A percentile compares a stretch with the other conserved stretches of the same genome.
Conservation (phyloP, 306 rosid genomes). For the Chamaecrista fasciculata region DNA sequence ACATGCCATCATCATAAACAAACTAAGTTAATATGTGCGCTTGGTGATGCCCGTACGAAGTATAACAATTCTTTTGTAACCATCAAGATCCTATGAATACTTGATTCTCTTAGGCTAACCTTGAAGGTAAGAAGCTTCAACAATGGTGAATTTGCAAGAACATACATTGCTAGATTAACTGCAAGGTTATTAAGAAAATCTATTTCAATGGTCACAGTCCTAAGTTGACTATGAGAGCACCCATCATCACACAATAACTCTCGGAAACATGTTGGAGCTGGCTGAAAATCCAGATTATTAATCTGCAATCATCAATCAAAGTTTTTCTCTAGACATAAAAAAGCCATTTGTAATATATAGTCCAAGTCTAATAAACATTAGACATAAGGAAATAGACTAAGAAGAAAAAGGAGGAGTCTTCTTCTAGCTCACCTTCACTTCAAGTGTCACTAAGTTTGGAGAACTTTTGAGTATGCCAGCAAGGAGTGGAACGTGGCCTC, state of each 20-base stretch:
- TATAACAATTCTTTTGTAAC: constrained; percentile 7
- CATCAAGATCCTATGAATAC: not conserved
- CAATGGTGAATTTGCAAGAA: constrained; percentile 17
- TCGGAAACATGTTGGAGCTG: rapidly evolving
- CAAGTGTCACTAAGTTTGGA: constrained; percentile 18
- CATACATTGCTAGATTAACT: not conserved
- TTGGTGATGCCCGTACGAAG: constrained; percentile 14
- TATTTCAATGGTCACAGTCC: constrained; percentile 3
- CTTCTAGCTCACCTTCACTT: constrained; percentile 16
- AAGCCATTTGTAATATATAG: too few relatives aligned
- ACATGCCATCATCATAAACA: too few relatives aligned
- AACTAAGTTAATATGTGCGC: constrained; percentile 8
- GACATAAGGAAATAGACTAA: not conserved
- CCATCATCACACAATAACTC: not conserved
- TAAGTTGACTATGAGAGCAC: not conserved
- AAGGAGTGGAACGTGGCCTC: not conserved
- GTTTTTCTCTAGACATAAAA: not conserved
- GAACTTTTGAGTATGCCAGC: constrained; percentile 15
- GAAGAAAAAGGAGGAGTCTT: not conserved
- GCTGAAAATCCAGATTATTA: not conserved
- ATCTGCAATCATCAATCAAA: not conserved
- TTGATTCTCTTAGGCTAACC: not conserved
- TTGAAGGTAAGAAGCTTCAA: constrained; percentile 11
- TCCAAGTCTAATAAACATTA: too few relatives aligned
- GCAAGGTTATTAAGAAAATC: not conserved